A percentile compares a stretch with the other conserved stretches of the same genome.
Conservation (phyloP, 768 basidiomycete genomes). For the Glaciozyma antarctica region DNA sequence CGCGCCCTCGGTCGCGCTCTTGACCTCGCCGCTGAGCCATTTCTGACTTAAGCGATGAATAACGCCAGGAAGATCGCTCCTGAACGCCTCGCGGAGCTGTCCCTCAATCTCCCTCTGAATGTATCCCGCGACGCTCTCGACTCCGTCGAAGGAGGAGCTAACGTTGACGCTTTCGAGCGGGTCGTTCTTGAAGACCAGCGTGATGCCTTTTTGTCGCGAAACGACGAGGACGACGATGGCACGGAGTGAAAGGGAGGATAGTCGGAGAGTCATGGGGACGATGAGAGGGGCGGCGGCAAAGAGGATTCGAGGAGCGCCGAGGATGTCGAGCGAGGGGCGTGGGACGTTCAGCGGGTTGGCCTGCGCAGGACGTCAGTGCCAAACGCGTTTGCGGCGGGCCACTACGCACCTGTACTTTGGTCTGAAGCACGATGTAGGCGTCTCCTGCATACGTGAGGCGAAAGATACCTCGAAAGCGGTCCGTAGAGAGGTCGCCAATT, state of each 20-base stretch:
- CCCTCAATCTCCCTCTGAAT: slow-evolving; percentile 96
- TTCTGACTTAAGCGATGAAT: slow-evolving; percentile 92
- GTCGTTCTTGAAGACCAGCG: slow-evolving; percentile 98
- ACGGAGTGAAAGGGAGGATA: slow-evolving; percentile 85
- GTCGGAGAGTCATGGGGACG: slow-evolving; percentile 93
- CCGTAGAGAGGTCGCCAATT: slow-evolving; percentile 89
- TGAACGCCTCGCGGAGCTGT: slow-evolving; percentile 93
- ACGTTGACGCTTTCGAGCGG: slow-evolving; percentile 96
- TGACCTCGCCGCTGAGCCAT: slow-evolving; percentile 54
- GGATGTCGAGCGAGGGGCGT: slow-evolving; percentile 76
- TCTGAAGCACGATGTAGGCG: slow-evolving; percentile 72
- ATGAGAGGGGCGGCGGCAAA: slow-evolving; percentile 90
- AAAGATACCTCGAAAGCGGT: slow-evolving; percentile 95
- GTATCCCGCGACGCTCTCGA: slow-evolving; percentile 94
- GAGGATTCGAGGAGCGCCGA: slow-evolving; percentile 76
- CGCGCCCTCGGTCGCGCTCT: slow-evolving; percentile 13
- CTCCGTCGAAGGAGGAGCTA: slow-evolving; percentile 93
- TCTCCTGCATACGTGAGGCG: slow-evolving; percentile 89
- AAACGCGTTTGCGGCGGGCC: background rate
- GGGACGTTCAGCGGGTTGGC: slow-evolving; percentile 93
- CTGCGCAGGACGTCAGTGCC: slow-evolving; percentile 40
- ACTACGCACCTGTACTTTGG: slow-evolving; percentile 73
- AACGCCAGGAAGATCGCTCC: slow-evolving; percentile 90
- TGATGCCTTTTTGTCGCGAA: slow-evolving; percentile 94
- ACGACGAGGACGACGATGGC: slow-evolving; percentile 97